Base-by-base conservation (phyloP, 1,139 yeast genomes). In the Chernovozyma sophiae-reginae region DNA sequence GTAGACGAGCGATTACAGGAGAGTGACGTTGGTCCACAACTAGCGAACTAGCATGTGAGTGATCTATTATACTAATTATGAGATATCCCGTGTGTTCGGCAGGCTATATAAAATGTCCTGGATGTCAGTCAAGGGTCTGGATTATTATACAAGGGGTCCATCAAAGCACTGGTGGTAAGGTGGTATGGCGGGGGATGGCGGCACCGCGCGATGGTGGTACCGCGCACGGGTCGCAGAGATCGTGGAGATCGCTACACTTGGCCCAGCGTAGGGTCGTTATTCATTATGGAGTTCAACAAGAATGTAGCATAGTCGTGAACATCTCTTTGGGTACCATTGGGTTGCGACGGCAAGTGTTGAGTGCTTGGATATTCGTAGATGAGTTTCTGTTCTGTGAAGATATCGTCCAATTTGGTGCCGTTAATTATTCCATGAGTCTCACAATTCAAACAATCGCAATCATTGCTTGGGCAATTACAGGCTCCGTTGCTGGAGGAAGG, bases 391-490 rank as follows among this genome's bases (percentile, higher is more conserved):
- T 34, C 35, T 4, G 15, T 16, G 31, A 57, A 57, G 20, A 55
- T 44, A 35, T 75, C 79, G 35, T 69, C 73, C 27, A 72, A 43
- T 42, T 68, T 63, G 35, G 68, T 51, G 2, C 81, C 81, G 43
- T 74, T 62, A 13, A 71, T 64, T 8, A 74, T 76, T 2, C 80
- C 79, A 49, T 77, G 82, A 2, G 67, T 57, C 40, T 68, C 79
- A 55, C 81, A 77, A 44, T 75, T 72, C 27, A 62, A 55, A 49
- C 82, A 77, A 25, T 62, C 70, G 51, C 82, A 77, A 4, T 62
- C 59, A 25, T 68, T 68, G 1, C 63, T 56, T 0, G 70, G 58
- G 54, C 82, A 77, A 4, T 52, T 45, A 44, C 81, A 76, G 3
- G 55, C 57, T 1, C 46, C 46, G n/a, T 17, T 27, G 11, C 16